These are phyloP conservation scores for Russula earlei DNA, from an alignment of 768 basidiomycete genomes.

Conservation along the genomic window DNA sequence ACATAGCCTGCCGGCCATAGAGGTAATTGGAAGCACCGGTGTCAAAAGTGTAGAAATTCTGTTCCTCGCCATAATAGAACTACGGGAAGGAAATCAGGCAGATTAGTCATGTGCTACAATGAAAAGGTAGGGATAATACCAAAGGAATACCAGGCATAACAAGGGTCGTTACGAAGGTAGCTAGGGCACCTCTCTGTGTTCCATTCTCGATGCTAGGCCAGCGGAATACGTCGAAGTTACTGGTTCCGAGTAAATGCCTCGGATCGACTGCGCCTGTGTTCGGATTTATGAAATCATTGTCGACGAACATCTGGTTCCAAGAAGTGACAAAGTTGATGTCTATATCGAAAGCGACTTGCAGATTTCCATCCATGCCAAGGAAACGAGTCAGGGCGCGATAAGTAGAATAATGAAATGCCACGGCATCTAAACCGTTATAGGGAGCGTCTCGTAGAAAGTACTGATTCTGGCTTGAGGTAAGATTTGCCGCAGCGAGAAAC, in stretches of 20 bases:
- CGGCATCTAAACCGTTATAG: constrained; percentile 58
- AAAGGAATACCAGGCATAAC: constrained; percentile 84
- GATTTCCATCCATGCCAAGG: constrained; percentile 93
- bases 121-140: constrained; percentile 31
- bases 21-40: constrained; percentile 89
- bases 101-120: constrained; percentile 12
- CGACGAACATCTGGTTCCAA: constrained; percentile 88
- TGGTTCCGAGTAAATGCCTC: constrained; percentile 83
- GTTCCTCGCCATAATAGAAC: constrained; percentile 89
- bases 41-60: constrained; percentile 80
- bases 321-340: constrained; percentile 75
- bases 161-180: constrained; percentile 66
- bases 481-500: constrained; percentile 58
- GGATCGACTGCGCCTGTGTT: constrained; percentile 61
- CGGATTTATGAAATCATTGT: constrained; percentile 79
- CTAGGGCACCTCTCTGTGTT: constrained; percentile 64
- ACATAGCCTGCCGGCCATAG: constrained; percentile 91
- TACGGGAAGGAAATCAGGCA: constrained; percentile 23
- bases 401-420: constrained; percentile 91
- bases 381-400: constrained; percentile 82
- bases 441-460: constrained; percentile 71
- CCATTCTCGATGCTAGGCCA: constrained; percentile 89
- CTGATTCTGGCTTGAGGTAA: constrained; percentile 49
- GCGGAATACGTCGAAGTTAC: constrained; percentile 90
- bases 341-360: constrained; percentile 82